These are phyloP conservation scores for Chondrus crispus DNA, from an alignment of 23 red algal genomes.

Conservation along the genomic window DNA sequence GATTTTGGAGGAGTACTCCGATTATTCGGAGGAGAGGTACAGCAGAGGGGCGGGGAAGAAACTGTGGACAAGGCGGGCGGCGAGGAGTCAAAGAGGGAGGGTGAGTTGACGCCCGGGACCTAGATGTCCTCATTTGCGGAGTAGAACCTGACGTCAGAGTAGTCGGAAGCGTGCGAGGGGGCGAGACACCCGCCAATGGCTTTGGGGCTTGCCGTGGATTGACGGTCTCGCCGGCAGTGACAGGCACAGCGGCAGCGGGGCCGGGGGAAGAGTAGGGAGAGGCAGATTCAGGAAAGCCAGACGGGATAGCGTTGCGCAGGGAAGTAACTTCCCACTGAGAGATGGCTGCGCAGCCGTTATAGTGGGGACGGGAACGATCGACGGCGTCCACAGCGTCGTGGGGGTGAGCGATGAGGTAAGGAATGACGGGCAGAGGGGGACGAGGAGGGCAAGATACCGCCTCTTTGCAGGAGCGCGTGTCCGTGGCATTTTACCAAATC, in stretches of 20 bases:
- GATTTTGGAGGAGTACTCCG: background rate
- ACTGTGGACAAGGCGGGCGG: background rate
- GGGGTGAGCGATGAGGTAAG: no score
- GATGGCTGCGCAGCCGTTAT: background rate
- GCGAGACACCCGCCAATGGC: background rate
- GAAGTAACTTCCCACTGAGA: background rate
- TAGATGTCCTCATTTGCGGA: constrained; percentile 36
- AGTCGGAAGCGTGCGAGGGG: background rate
- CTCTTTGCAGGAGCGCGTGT: no score
- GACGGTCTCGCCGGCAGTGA: background rate
- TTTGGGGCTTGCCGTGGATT: background rate
- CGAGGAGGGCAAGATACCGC: no score
- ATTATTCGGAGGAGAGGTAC: background rate
- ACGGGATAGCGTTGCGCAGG: background rate
- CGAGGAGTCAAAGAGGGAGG: background rate
- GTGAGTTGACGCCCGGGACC: constrained; percentile 38
- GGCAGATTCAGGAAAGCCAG: background rate
- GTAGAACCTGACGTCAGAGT: constrained; percentile 24
- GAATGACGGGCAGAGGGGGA: no score
- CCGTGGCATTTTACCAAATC: no score
- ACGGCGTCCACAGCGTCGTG: background rate
- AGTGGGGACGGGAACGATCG: background rate
- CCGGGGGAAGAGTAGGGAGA: background rate
- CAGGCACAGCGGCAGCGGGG: background rate
- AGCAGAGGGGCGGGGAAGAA: background rate